Evolutionary conservation across 129 eudicot genomes (phyloP), one percentile per base, ranked within the genome.

Genomic region (Artemisia annua): DNA sequence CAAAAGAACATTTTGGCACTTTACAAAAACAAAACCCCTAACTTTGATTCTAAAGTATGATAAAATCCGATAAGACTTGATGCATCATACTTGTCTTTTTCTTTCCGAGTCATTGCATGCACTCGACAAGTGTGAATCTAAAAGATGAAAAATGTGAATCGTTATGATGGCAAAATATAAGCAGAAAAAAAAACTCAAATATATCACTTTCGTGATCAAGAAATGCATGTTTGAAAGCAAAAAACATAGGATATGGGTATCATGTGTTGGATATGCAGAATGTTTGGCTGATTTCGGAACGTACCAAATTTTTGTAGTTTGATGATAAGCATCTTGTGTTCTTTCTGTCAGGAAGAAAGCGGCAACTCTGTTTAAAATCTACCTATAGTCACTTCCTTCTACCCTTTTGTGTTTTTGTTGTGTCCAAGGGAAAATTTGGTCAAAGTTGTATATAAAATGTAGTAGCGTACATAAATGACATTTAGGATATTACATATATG

Each of bases 211-310:
- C 1, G 22, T 20, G 22, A 20, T 68, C 8, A 35, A 0, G 73
- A 68, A 60, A 20, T 49, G 48, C 52, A 7, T 68, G 70, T 74
- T 63, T 39, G 44, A 63, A 63, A 63, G 71, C 14, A 62, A 63
- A n/a, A 63, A 24, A 67, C 46, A 50, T 67, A 49, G 16, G 61
- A 68, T 22, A 69, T 62, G 19, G 65, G 10, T 61, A 4, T 52
- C 78, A 74, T 63, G 71, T 63, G 78, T 30, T 74, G 39, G 62
- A 63, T 62, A 32, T 60, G 77, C 70, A 49, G 62, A 62, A 73
- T 63, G 63, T 63, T 74, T 74, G 64, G 63, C 71, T 30, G 51
- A 52, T 63, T 74, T 63, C n/a, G 54, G 71, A 74, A 44, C 15
- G 70, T 73, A 63, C 53, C 11, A 17, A 16, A 50, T 39, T 11